Conservation (phyloP, 495 filamentous ascomycete species). For the Aspergillus heteromorphus region DNA sequence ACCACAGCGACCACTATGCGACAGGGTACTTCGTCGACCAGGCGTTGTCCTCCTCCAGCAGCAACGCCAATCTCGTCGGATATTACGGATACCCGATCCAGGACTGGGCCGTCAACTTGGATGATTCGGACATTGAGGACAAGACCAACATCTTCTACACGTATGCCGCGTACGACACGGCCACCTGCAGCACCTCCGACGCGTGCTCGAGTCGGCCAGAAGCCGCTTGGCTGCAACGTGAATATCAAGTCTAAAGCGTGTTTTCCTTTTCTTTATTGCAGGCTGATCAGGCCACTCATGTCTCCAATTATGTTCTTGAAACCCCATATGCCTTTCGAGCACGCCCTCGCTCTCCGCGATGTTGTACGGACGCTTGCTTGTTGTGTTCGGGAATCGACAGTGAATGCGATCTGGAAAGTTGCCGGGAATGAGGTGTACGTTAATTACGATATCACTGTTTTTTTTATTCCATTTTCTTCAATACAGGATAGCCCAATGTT, state of each 20-base stretch:
- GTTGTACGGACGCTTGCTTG: background rate
- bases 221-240: background rate
- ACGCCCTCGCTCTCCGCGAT: background rate
- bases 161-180: background rate
- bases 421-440: too few species aligned
- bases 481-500: too few species aligned
- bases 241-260: background rate
- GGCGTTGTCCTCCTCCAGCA: background rate
- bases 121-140: conserved; percentile 1
- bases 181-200: background rate
- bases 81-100: conserved; percentile 16
- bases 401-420: too few species aligned
- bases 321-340: background rate
- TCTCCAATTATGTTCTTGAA: background rate
- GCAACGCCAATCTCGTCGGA: conserved; percentile 1
- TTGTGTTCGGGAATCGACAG: background rate
- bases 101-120: background rate
- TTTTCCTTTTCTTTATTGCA: too few species aligned
- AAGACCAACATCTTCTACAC: conserved; percentile 6
- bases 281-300: background rate
- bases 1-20: conserved; percentile 18
- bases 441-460: too few species aligned
- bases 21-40: conserved; percentile 6
- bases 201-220: conserved; percentile 1
- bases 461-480: too few species aligned